Base-by-base conservation (phyloP, 768 basidiomycete species). In the Candolleomyces eurysporus region DNA sequence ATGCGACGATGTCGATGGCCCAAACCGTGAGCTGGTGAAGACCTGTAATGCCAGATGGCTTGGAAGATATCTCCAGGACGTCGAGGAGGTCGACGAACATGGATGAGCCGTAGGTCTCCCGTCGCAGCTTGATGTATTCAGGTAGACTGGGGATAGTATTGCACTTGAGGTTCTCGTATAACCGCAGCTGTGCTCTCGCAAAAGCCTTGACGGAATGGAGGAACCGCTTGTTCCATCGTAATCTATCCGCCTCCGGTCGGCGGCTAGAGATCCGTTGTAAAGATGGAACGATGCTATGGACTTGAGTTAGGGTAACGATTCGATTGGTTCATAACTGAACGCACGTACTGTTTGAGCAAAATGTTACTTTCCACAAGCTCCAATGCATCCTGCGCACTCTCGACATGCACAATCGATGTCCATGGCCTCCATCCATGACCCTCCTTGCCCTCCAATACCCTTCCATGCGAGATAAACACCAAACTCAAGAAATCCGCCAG, bases 31-130 rank as follows among this genome's bases (percentile, higher is more conserved):
- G 65, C 13, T 68, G 67, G 22, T 56, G 60, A 13, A 83, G 59
- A n/a, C n/a, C 65, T 62, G 3, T 67, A 17, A 59, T 39, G 26
- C 61, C 60, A 13, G 76, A 73, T 0, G 79, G 75, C 2, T 82
- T 53, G 21, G 63, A 59, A 30, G 83, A 67, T 17, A 82, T 81
- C 48, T 81, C 82, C 0, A 80, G 74, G 59, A 84, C 74, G 62
- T 86, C 79, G 0, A 81, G 75, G 58, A 84, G 75, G 61, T 79
- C 79, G 52, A 88, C 75, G 8, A 82, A 68, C 69, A 88, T 73
- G 45, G 73, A 70, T 13, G 79, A 67, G 5, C 86, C 86, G 49
- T 79, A 79, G 58, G 79, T 72, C 30, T 83, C 75, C n/a, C 82
- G 76, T 48, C 82, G 72, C 16, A 79, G 67, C 5, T 71, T 69